phyloP scores from a whole-genome alignment of 2,329 filamentous ascomycete genomes.

The Verticillium nonalfalfae region DNA sequence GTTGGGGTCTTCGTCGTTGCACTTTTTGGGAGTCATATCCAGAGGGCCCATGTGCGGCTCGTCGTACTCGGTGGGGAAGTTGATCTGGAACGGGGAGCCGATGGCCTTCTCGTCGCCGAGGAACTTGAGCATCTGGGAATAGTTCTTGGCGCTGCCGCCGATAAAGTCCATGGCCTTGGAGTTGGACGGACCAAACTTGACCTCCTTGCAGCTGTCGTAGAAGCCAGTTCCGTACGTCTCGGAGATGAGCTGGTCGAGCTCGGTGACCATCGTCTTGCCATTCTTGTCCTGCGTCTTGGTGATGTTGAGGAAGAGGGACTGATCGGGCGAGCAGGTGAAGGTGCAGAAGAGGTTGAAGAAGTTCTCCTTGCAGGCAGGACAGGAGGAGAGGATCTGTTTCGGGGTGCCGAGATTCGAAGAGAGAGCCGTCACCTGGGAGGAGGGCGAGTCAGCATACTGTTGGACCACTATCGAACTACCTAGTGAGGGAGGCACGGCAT shows the following conservation, averaged over 20 bases:
- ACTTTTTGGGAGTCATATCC: slow-evolving; percentile 71
- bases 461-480: not conserved
- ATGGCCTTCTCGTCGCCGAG: slow-evolving; percentile 85
- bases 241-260: slow-evolving; percentile 85
- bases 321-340: slow-evolving; percentile 95
- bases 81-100: slow-evolving; percentile 97
- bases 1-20: slow-evolving; percentile 79
- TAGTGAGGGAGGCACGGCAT: not conserved
- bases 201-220: slow-evolving; percentile 96
- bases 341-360: slow-evolving; percentile 98
- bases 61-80: slow-evolving; percentile 64
- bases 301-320: slow-evolving; percentile 91
- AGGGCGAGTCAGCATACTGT: not conserved
- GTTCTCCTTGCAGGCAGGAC: slow-evolving; percentile 95
- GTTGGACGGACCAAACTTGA: slow-evolving; percentile 95
- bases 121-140: slow-evolving; percentile 81
- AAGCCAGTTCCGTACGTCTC: slow-evolving; percentile 80
- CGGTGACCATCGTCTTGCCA: slow-evolving; percentile 59
- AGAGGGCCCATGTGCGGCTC: slow-evolving; percentile 67
- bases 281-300: slow-evolving; percentile 63
- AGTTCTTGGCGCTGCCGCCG: slow-evolving; percentile 89
- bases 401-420: slow-evolving; percentile 81
- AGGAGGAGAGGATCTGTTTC: slow-evolving; percentile 83
- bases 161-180: slow-evolving; percentile 93
- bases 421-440: slow-evolving; percentile 64